phyloP scores from a whole-genome alignment of 139 green algal species.

The Auxenochlorella pyrenoidosa region DNA sequence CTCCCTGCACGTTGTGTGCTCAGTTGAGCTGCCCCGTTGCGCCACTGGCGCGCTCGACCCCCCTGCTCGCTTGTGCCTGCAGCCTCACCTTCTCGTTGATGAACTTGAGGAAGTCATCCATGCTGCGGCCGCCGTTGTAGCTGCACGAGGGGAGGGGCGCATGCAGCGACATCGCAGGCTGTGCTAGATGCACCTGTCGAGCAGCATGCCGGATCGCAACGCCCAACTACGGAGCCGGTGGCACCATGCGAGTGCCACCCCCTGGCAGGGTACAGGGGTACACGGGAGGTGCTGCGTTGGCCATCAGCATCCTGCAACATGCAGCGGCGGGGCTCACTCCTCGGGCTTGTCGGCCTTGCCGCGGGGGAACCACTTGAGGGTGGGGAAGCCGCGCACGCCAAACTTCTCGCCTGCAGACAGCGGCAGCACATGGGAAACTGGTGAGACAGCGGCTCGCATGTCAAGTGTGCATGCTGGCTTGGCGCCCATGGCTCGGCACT shows the following conservation, averaged over 20 bases:
- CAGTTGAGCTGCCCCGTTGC: no score
- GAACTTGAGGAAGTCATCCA: slow-evolving; percentile 75
- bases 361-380: slow-evolving; percentile 69
- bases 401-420: slow-evolving; percentile 57
- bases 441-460: not conserved
- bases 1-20: no score
- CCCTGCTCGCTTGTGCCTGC: slow-evolving; percentile 77
- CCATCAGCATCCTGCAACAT: no score
- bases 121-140: slow-evolving; percentile 73
- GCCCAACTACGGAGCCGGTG: no score
- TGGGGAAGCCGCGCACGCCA: slow-evolving; percentile 86
- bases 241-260: no score
- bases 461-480: no score
- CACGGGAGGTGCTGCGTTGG: no score
- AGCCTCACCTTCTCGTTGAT: slow-evolving; percentile 74
- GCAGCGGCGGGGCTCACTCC: slow-evolving; percentile 22
- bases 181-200: not conserved
- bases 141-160: slow-evolving; percentile 44
- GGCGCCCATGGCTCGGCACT: no score
- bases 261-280: no score
- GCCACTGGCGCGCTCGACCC: not conserved
- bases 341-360: slow-evolving; percentile 18
- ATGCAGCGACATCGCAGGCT: not conserved
- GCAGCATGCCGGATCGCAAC: no score
- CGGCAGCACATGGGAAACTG: not conserved